Conservation (phyloP, 2,329 filamentous ascomycete species). For the Allantophomopsis cytisporea region DNA sequence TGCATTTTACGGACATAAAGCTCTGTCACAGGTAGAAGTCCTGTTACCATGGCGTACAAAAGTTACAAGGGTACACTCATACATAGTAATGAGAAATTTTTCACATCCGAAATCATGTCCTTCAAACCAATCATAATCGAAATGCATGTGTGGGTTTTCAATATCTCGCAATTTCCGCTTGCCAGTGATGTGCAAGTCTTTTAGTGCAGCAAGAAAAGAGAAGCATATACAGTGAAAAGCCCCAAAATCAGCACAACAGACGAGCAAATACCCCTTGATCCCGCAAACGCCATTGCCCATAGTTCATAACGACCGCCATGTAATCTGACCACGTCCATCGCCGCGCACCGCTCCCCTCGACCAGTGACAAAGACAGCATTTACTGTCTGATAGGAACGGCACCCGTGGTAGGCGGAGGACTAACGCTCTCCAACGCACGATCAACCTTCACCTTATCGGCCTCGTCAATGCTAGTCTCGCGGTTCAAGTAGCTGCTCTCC, state of each 20-base stretch:
- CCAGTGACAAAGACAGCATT: too few species aligned
- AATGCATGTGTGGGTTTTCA: neutral
- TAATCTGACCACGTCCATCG: too few species aligned
- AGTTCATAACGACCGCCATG: constrained; percentile 4
- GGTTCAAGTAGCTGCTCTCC: constrained; percentile 76
- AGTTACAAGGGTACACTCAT: constrained; percentile 1
- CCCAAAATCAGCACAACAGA: constrained; percentile 2
- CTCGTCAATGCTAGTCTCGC: constrained; percentile 62
- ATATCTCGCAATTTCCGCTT: too few species aligned
- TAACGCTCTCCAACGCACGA: constrained; percentile 19
- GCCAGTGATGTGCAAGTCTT: too few species aligned
- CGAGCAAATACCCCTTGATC: constrained; percentile 7
- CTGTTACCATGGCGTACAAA: constrained; percentile 1
- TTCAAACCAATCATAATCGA: too few species aligned
- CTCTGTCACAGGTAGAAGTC: neutral
- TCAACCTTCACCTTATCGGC: constrained; percentile 18
- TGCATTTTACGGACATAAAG: constrained; percentile 2
- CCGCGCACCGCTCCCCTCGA: too few species aligned
- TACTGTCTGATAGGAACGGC: constrained; percentile 46
- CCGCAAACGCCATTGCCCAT: constrained; percentile 13
- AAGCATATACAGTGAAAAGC: constrained; percentile 12
- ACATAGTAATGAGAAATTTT: neutral
- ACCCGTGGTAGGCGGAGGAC: constrained; percentile 29
- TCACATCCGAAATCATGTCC: neutral
- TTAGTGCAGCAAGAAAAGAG: constrained; percentile 1